Evolutionary conservation across 1,139 yeast genomes (phyloP), one percentile per base, ranked within the genome.

Genomic region (Suhomyces yuchorum): DNA sequence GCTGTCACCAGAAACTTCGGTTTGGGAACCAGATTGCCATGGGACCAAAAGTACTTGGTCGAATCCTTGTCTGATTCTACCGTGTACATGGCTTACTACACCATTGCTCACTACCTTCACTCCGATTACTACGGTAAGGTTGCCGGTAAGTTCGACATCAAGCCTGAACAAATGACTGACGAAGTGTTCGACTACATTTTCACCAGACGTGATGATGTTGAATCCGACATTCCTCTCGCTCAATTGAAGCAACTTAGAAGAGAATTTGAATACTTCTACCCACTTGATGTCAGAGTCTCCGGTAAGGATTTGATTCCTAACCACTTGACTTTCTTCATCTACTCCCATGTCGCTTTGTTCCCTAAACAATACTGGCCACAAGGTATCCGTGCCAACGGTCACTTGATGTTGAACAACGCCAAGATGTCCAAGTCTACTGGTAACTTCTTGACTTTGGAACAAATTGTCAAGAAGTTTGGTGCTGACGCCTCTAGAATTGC

Each of bases 361-460:
- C 96, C 95, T 45, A 86, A 83, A 73, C 78, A 80, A 60, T 81
- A 80, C 76, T 93, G 99, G 99, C 99, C 99, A 54, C 79, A 73
- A 57, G 97, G 98, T 67, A 79, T 93, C 56, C 87, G 99, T 73
- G 90, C 90, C 57, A 93, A 93, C 62, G 99, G 99, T 56, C 99
- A 93, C 66, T 82, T 95, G 71, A 71, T 93, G 78, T 82, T 95
- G 68, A 95, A 93, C 75, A 92, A 93, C 65, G 96, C 95, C 60
- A 93, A 93, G 80, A 93, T 93, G 99, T 85, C 98, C 49, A 93
- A 93, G 71, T 87, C 96, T 36, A 92, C 98, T 33, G 99, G 99
- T 71, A 93, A 93, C 75, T 93, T 95, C 67, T 79, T 91, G 85
- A 93, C 99, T 45, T 78, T 93, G 66, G 82, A 85, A 60, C 91